These are phyloP conservation scores for Nitzschia sp. DNA, from an alignment of 108 stramenopile genomes.

Conservation along the genomic window DNA sequence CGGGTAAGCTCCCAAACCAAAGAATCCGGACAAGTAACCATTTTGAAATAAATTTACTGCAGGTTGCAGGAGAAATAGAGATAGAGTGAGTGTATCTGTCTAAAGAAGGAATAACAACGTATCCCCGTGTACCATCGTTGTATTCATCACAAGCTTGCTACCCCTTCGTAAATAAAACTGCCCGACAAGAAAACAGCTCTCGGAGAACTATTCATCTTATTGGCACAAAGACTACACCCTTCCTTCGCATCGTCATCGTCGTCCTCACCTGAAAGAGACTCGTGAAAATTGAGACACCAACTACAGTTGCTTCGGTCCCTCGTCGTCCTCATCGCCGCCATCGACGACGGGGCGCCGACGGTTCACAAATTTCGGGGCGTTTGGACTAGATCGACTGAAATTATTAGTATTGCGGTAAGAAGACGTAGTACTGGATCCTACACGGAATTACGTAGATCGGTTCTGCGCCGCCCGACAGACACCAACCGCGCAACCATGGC, in stretches of 20 bases:
- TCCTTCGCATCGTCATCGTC: background rate
- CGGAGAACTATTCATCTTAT: no score
- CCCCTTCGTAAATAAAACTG: background rate
- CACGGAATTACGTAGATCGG: background rate
- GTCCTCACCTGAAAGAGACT: background rate
- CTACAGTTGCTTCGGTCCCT: no score
- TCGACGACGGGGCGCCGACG: no score
- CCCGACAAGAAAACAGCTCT: background rate
- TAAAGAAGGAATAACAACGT: no score
- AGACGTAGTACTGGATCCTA: background rate
- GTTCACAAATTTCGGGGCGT: no score
- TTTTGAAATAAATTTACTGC: slow-evolving; percentile 53
- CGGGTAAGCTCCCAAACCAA: slow-evolving; percentile 92
- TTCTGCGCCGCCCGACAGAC: background rate
- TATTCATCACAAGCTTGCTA: no score
- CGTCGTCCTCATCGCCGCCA: no score
- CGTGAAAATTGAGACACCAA: background rate
- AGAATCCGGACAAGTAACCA: slow-evolving; percentile 81
- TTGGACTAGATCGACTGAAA: slow-evolving; percentile 11
- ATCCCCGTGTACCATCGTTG: no score
- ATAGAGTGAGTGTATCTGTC: background rate
- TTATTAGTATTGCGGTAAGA: slow-evolving; percentile 23
- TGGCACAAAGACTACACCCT: background rate
- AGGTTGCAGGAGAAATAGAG: no score
- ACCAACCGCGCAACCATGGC: slow-evolving; percentile 4